These are phyloP conservation scores for Hygrocybe coccinea DNA, from an alignment of 768 basidiomycete species.

Conservation along the genomic window DNA sequence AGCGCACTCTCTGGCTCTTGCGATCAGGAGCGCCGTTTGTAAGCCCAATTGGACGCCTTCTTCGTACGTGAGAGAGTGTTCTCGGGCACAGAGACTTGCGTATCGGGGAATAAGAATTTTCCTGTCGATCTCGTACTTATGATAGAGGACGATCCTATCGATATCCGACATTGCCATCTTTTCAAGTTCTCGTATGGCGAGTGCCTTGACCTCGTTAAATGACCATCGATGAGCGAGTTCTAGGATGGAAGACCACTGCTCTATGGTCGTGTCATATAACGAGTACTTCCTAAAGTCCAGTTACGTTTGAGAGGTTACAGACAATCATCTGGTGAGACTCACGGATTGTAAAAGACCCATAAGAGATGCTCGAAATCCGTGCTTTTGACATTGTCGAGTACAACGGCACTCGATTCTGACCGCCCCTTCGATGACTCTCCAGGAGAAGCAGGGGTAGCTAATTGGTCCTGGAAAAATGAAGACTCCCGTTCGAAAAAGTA, in stretches of 20 bases:
- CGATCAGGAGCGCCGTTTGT: constrained; percentile 27
- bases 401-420: constrained; percentile 38
- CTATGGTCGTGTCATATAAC: constrained; percentile 44
- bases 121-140: constrained; percentile 33
- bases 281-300: constrained; percentile 44
- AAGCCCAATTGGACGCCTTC: constrained; percentile 44
- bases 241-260: constrained; percentile 54
- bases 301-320: background rate
- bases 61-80: constrained; percentile 36
- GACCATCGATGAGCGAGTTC: constrained; percentile 50
- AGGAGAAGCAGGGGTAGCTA: constrained; percentile 29
- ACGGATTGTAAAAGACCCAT: constrained; percentile 58
- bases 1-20: constrained; percentile 15
- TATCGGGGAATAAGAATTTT: constrained; percentile 42
- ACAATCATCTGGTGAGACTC: constrained; percentile 12
- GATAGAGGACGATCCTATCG: constrained; percentile 50
- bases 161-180: constrained; percentile 35
- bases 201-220: constrained; percentile 47
- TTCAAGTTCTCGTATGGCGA: constrained; percentile 54
- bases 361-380: constrained; percentile 44
- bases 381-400: constrained; percentile 30
- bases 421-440: constrained; percentile 33
- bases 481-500: constrained; percentile 66
- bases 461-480: constrained; percentile 36
- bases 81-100: constrained; percentile 35